Percentiles rank a stretch among this genome's conserved stretches.
Evolutionary conservation across 306 rosid species (phyloP).

Genomic region (Ormosia emarginata): DNA sequence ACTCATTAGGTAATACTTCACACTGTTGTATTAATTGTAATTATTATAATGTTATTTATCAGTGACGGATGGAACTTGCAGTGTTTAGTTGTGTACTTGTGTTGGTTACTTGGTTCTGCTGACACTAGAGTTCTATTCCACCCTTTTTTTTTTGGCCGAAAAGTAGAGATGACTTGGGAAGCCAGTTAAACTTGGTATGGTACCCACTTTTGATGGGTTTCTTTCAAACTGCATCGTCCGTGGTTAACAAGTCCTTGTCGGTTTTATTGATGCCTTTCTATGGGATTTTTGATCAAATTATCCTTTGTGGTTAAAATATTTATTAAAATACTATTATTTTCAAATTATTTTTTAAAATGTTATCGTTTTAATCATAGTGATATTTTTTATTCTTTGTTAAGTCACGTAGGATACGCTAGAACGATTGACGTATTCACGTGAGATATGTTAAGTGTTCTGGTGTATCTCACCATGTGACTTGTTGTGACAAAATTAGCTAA

Average conservation of each 20-base stretch:
- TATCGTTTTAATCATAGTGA: no score
- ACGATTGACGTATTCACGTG: no score
- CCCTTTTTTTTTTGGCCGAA: not conserved
- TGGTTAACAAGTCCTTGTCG: slow-evolving; percentile 21
- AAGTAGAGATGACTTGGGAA: slow-evolving; percentile 24
- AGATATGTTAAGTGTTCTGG: no score
- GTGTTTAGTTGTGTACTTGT: not conserved
- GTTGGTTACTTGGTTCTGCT: not conserved
- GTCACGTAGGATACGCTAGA: no score
- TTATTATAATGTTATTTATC: not conserved
- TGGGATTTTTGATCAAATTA: no score
- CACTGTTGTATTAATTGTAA: slow-evolving; percentile 6
- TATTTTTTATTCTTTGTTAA: no score
- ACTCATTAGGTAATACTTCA: slow-evolving; percentile 29
- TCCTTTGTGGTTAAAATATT: no score
- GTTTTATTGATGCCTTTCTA: not conserved
- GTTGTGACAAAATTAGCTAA: no score
- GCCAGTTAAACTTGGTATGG: slow-evolving; percentile 4
- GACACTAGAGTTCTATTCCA: not conserved
- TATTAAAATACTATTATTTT: no score
- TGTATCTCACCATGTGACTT: no score
- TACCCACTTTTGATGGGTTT: slow-evolving; percentile 8
- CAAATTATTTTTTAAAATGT: no score
- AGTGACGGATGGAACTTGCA: not conserved
- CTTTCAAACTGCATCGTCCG: not conserved